Evolutionary conservation across 2,329 filamentous ascomycete genomes (phyloP).

Genomic region (Colletotrichum tanaceti): DNA sequence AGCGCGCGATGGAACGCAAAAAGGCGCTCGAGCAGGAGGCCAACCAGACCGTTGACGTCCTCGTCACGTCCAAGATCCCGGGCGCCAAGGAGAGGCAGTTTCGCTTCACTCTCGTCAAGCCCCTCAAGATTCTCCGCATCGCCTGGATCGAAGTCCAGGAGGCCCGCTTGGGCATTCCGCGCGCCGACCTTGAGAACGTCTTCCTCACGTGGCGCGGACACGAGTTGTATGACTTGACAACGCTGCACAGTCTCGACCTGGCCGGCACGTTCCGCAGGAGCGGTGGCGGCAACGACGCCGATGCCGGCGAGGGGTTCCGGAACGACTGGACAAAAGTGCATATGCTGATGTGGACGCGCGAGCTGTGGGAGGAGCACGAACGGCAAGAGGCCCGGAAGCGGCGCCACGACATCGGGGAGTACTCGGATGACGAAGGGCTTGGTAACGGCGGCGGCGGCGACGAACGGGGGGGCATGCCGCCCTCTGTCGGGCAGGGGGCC

Average conservation of each 20-base stretch:
- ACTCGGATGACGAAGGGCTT: slow-evolving; percentile 48
- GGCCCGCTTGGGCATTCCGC: slow-evolving; percentile 49
- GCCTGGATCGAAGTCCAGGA: slow-evolving; percentile 76
- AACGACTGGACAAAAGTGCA: slow-evolving; percentile 71
- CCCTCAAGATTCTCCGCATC: slow-evolving; percentile 73
- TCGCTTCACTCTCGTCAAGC: slow-evolving; percentile 74
- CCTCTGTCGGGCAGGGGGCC: slow-evolving; percentile 41
- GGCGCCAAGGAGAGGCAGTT: slow-evolving; percentile 67
- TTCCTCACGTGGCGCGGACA: slow-evolving; percentile 84
- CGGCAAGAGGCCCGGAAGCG: slow-evolving; percentile 61
- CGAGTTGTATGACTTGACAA: slow-evolving; percentile 80
- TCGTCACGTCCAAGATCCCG: slow-evolving; percentile 72
- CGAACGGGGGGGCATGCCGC: neutral
- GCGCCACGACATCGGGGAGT: slow-evolving; percentile 56
- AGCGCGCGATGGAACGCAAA: slow-evolving; percentile 54
- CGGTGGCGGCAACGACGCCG: slow-evolving; percentile 46
- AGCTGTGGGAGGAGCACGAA: slow-evolving; percentile 64
- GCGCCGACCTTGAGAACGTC: slow-evolving; percentile 63
- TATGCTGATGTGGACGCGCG: slow-evolving; percentile 81
- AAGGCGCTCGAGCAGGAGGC: slow-evolving; percentile 22
- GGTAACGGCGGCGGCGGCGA: slow-evolving; percentile 42
- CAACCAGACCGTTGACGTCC: slow-evolving; percentile 47
- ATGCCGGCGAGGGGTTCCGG: slow-evolving; percentile 56
- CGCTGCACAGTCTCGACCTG: slow-evolving; percentile 75
- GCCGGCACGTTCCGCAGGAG: slow-evolving; percentile 55